A percentile compares a stretch with the other conserved stretches of the same genome.
Conservation (phyloP, 228 moss, liverwort and hornwort species). For the Sphagnum magellanicum region DNA sequence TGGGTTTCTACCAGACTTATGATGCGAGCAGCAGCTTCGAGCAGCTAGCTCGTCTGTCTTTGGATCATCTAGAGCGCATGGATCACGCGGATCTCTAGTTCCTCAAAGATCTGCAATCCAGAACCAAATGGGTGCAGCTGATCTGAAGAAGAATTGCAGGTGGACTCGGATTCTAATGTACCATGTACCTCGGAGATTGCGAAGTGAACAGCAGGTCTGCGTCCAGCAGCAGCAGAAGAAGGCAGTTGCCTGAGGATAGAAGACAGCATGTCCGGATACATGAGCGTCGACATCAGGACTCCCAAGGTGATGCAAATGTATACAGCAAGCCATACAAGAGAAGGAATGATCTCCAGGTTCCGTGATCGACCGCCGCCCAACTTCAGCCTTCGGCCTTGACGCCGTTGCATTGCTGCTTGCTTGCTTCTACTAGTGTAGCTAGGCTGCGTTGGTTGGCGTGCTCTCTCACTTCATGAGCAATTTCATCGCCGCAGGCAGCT, state of each 20-base stretch:
- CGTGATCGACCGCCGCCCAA: too few relatives aligned
- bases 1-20: neutral
- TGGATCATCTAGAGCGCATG: neutral
- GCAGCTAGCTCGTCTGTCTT: too few relatives aligned
- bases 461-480: too few relatives aligned
- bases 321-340: constrained; percentile 26
- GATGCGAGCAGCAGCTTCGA: neutral
- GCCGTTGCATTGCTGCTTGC: too few relatives aligned
- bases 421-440: too few relatives aligned
- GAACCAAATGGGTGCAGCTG: neutral
- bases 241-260: too few relatives aligned
- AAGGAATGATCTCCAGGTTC: too few relatives aligned
- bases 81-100: neutral
- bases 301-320: constrained; percentile 32
- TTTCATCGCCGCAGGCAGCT: too few relatives aligned
- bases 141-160: neutral
- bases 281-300: constrained; percentile 36
- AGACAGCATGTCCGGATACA: constrained; percentile 41
- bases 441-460: too few relatives aligned
- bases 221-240: constrained; percentile 20
- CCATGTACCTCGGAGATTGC: constrained; percentile 5
- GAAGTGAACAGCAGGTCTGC: constrained; percentile 4
- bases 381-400: too few relatives aligned
- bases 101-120: neutral
- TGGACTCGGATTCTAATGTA: neutral